Conservation (phyloP, 2,329 filamentous ascomycete species). For the Westerdykella sp. region DNA sequence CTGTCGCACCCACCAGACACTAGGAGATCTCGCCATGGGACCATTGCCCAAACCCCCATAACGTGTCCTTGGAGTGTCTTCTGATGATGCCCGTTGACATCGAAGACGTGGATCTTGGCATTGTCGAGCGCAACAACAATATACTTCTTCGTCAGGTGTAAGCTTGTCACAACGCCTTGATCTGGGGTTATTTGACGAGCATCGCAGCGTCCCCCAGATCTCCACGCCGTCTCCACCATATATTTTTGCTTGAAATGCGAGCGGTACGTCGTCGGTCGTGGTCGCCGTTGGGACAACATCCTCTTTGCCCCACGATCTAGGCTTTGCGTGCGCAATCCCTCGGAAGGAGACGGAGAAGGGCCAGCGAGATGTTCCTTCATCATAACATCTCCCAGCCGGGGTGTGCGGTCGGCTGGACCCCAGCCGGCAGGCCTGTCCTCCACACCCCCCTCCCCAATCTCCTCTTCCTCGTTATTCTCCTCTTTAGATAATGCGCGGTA, state of each 20-base stretch:
- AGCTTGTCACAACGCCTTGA: constrained; percentile 90
- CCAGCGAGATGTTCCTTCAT: constrained; percentile 25
- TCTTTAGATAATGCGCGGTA: constrained; percentile 58
- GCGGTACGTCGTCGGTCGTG: constrained; percentile 75
- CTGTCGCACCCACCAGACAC: constrained; percentile 96
- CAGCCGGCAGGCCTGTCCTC: constrained; percentile 18
- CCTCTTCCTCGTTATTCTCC: constrained; percentile 24
- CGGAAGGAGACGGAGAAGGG: constrained; percentile 40
- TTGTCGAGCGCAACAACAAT: constrained; percentile 98
- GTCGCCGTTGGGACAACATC: constrained; percentile 39
- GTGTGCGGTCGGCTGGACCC: constrained; percentile 20
- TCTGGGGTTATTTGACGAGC: constrained; percentile 90
- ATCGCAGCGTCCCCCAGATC: constrained; percentile 77
- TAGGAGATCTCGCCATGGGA: constrained; percentile 90
- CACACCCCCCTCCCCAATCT: constrained; percentile 20
- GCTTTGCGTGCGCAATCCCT: constrained; percentile 47
- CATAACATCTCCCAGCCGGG: constrained; percentile 21
- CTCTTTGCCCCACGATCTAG: constrained; percentile 48
- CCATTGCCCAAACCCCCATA: constrained; percentile 99
- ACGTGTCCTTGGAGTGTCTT: constrained; percentile 91
- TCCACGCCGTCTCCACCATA: constrained; percentile 95
- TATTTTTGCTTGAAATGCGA: constrained; percentile 98
- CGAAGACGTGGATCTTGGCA: constrained; percentile 96
- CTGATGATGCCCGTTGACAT: constrained; percentile 80
- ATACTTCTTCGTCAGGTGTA: constrained; percentile 91